These are phyloP conservation scores for Quercus wislizeni DNA, from an alignment of 306 rosid species.

Conservation along the genomic window DNA sequence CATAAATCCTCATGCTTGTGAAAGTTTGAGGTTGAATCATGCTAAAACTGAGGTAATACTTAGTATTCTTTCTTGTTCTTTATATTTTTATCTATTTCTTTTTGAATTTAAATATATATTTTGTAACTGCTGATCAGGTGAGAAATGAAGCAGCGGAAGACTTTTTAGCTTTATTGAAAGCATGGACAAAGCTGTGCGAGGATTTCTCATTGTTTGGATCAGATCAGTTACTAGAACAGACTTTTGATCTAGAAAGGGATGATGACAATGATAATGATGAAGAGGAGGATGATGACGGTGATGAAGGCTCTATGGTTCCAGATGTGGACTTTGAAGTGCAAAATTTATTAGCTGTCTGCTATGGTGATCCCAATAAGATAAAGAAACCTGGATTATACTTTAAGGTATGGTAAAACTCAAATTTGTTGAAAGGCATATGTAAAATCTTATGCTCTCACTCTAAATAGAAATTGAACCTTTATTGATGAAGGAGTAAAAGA, in stretches of 20 bases:
- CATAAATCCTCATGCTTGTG: conserved; percentile 26
- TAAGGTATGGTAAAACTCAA: conserved; percentile 30
- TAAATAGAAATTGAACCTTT: too few species aligned
- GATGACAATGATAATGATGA: not conserved
- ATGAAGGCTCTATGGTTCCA: not conserved
- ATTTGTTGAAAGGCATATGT: not conserved
- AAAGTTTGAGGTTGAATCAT: conserved; percentile 41
- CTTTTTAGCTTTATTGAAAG: conserved; percentile 32
- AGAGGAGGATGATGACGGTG: not conserved
- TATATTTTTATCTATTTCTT: not conserved
- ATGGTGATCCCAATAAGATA: conserved; percentile 34
- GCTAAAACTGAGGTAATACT: conserved; percentile 38
- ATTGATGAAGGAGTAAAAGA: too few species aligned
- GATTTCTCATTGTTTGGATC: conserved; percentile 14
- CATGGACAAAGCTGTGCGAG: conserved; percentile 37
- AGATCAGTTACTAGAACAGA: conserved; percentile 6
- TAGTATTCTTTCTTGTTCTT: not conserved
- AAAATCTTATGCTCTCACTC: too few species aligned
- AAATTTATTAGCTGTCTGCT: conserved; percentile 34
- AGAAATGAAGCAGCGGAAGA: conserved; percentile 42
- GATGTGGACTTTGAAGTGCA: conserved; percentile 47
- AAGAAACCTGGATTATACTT: conserved; percentile 32
- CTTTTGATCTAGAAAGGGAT: not conserved
- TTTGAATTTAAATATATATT: not conserved
- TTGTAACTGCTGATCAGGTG: conserved; percentile 23